Conservation (phyloP, 1,139 yeast genomes). For the Zygoascus hellenicus region DNA sequence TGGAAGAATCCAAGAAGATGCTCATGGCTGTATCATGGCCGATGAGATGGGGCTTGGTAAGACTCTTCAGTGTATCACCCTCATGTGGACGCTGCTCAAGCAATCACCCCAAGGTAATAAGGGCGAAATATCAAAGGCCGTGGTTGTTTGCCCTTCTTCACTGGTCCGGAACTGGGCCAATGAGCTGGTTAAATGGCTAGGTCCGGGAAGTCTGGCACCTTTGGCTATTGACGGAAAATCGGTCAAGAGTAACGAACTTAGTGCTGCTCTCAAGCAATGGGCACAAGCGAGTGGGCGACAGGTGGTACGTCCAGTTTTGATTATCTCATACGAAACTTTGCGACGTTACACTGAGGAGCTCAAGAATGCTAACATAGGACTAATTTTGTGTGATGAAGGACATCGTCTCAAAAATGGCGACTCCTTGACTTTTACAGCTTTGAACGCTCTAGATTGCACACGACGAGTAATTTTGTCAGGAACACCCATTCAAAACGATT, state of each 20-base stretch:
- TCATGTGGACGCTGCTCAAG: conserved; percentile 87
- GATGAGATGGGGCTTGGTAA: conserved; percentile 99
- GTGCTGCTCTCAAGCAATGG: conserved; percentile 74
- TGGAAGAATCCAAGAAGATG: conserved; percentile 78
- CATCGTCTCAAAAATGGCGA: conserved; percentile 94
- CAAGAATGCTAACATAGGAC: conserved; percentile 76
- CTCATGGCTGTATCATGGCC: conserved; percentile 98
- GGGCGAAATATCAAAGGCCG: conserved; percentile 79
- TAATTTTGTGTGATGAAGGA: conserved; percentile 93
- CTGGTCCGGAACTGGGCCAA: conserved; percentile 97
- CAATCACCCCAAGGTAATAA: conserved; percentile 84
- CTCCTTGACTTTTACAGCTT: conserved; percentile 83
- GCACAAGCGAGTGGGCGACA: conserved; percentile 83
- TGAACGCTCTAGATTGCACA: conserved; percentile 74
- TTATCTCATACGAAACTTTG: conserved; percentile 92
- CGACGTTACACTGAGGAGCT: conserved; percentile 78
- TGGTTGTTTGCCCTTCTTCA: conserved; percentile 94
- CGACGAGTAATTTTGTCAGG: conserved; percentile 92
- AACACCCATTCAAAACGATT: conserved; percentile 95
- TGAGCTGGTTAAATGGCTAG: conserved; percentile 92
- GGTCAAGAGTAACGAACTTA: conserved; percentile 46
- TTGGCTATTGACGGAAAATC: conserved; percentile 88
- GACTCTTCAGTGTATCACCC: conserved; percentile 85
- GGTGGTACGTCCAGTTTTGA: conserved; percentile 87
- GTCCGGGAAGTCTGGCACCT: conserved; percentile 83